Evolutionary conservation across 768 basidiomycete genomes (phyloP).

Genomic region (Boletus insuetus): DNA sequence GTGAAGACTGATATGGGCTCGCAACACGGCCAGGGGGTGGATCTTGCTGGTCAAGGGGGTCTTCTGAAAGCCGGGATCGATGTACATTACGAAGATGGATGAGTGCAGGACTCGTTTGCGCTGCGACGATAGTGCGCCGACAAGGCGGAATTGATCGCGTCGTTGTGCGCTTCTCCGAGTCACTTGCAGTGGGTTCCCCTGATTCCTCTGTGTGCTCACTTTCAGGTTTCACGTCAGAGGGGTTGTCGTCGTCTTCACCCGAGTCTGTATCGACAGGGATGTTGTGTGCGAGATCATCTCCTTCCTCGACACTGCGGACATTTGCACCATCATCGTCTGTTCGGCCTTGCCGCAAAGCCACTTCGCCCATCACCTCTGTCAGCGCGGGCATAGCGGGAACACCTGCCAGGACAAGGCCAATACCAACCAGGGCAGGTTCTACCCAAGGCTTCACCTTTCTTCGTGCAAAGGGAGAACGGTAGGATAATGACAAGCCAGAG

Average conservation of each 20-base stretch:
- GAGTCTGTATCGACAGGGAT: constrained; percentile 20
- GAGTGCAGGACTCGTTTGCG: constrained; percentile 74
- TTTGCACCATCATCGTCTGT: constrained; percentile 57
- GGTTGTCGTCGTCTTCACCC: constrained; percentile 42
- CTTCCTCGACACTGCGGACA: constrained; percentile 47
- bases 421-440: constrained; percentile 78
- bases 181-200: constrained; percentile 1
- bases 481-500: constrained; percentile 50
- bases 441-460: constrained; percentile 71
- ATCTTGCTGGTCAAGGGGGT: constrained; percentile 73
- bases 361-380: constrained; percentile 70
- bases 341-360: constrained; percentile 88
- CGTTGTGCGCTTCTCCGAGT: constrained; percentile 14
- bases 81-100: constrained; percentile 54
- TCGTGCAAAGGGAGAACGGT: constrained; percentile 46
- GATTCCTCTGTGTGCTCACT: constrained; percentile 22
- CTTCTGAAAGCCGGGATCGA: constrained; percentile 60
- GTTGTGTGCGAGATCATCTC: constrained; percentile 38
- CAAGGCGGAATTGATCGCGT: constrained; percentile 23
- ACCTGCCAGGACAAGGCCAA: constrained; percentile 79
- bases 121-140: constrained; percentile 55
- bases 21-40: constrained; percentile 32
- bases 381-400: constrained; percentile 73
- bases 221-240: constrained; percentile 41
- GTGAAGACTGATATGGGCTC: constrained; percentile 68